These are phyloP conservation scores for Barnettozyma pratensis DNA, from an alignment of 805 yeast species.

Conservation along the genomic window DNA sequence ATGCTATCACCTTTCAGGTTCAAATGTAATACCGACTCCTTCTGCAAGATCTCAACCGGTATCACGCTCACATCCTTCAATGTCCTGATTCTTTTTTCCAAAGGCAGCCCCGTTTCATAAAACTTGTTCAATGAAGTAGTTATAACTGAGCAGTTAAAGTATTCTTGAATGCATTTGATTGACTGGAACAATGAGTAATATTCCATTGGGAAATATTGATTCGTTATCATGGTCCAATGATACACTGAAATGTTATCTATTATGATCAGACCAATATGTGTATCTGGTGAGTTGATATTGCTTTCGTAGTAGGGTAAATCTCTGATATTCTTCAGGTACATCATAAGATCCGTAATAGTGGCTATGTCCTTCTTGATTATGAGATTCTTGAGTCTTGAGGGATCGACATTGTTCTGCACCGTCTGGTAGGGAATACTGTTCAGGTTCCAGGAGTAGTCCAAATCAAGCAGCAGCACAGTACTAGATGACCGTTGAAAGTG, in stretches of 20 bases:
- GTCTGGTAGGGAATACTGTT: background rate
- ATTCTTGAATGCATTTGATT: background rate
- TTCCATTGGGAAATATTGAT: constrained; percentile 5
- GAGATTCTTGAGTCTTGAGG: background rate
- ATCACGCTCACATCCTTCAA: background rate
- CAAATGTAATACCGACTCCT: no score
- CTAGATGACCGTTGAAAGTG: background rate
- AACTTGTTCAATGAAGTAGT: constrained; percentile 2
- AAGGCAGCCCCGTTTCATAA: constrained; percentile 3
- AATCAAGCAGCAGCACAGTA: constrained; percentile 8
- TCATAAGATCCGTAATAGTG: background rate
- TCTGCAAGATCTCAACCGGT: no score
- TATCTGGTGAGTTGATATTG: background rate
- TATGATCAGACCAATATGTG: constrained; percentile 1
- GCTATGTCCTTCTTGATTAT: background rate
- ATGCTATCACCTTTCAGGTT: no score
- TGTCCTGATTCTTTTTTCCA: no score
- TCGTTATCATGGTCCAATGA: background rate
- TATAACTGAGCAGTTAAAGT: constrained; percentile 1
- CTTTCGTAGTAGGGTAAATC: background rate
- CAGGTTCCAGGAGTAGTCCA: constrained; percentile 8
- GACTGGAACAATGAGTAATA: background rate
- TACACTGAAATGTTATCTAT: constrained; percentile 6
- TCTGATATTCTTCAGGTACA: background rate
- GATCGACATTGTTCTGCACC: background rate